Conservation (phyloP, 225 moss, liverwort and hornwort species). For the Pseudisothecium myosuroides region DNA sequence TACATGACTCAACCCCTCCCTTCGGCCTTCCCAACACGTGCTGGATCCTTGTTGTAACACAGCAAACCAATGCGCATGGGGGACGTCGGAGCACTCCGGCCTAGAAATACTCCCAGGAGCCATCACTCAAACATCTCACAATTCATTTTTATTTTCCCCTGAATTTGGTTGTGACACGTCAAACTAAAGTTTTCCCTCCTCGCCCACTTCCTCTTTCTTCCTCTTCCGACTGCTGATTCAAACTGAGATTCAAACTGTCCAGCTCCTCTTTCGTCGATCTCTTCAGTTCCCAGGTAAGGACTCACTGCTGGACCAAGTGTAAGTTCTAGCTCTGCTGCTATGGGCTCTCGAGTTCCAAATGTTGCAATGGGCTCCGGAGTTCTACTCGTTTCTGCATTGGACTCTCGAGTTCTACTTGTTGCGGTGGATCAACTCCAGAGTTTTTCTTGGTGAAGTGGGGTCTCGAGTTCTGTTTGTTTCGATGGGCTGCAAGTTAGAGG, state of each 20-base stretch:
- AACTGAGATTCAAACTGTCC: background rate
- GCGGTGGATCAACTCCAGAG: background rate
- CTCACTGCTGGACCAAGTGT: background rate
- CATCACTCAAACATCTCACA: background rate
- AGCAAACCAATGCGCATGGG: background rate
- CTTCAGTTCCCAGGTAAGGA: background rate
- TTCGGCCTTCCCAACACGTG: slow-evolving; percentile 21
- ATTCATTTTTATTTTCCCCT: background rate
- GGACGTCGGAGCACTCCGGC: background rate
- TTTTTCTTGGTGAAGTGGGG: background rate
- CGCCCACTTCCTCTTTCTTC: background rate
- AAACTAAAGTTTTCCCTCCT: background rate
- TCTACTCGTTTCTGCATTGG: background rate
- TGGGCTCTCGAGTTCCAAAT: background rate
- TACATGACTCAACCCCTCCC: background rate
- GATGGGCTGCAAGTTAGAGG: background rate
- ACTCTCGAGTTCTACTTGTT: no score
- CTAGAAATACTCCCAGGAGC: background rate
- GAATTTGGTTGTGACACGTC: background rate
- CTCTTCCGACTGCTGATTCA: background rate
- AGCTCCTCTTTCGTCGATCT: background rate
- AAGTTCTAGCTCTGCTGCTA: background rate
- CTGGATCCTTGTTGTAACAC: background rate
- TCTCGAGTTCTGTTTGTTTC: background rate
- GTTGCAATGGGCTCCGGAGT: background rate